Evolutionary conservation across 805 yeast species (phyloP).

Genomic region (Zygotorulaspora danielsina): DNA sequence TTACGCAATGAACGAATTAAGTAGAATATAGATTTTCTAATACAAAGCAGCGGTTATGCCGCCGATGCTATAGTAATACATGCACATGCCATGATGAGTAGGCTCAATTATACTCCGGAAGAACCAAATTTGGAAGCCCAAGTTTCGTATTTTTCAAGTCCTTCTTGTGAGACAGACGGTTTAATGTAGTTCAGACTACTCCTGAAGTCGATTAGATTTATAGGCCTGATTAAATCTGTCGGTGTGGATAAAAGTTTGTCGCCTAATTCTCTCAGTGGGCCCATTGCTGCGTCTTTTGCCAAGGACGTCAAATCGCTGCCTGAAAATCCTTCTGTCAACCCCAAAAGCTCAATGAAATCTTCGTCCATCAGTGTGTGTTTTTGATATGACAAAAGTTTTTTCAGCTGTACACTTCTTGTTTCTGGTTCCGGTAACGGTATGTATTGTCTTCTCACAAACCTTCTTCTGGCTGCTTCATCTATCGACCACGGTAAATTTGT

Average conservation of each 20-base stretch:
- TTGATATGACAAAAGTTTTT: slow-evolving; percentile 64
- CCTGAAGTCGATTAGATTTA: slow-evolving; percentile 66
- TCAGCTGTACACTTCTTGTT: slow-evolving; percentile 69
- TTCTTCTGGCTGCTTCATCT: slow-evolving; percentile 93
- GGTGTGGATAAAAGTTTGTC: slow-evolving; percentile 68
- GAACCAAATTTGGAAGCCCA: slow-evolving; percentile 90
- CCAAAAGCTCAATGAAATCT: slow-evolving; percentile 58
- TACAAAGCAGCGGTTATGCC: too few species aligned
- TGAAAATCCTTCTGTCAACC: slow-evolving; percentile 76
- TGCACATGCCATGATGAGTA: too few species aligned
- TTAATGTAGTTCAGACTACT: slow-evolving; percentile 73
- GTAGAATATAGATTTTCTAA: too few species aligned
- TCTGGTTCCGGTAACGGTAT: slow-evolving; percentile 90
- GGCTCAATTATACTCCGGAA: slow-evolving; percentile 70
- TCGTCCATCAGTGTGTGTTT: slow-evolving; percentile 60
- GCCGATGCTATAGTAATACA: too few species aligned
- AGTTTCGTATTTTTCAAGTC: slow-evolving; percentile 71
- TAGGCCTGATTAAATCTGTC: slow-evolving; percentile 73
- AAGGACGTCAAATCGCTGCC: slow-evolving; percentile 91
- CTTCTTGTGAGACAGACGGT: slow-evolving; percentile 84
- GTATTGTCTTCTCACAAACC: slow-evolving; percentile 87
- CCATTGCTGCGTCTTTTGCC: slow-evolving; percentile 98
- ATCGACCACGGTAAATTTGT: slow-evolving; percentile 96
- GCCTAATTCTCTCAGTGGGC: slow-evolving; percentile 86
- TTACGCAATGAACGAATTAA: too few species aligned